A percentile compares a stretch with the other conserved stretches of the same genome.
These are phyloP conservation scores for Metarhizium brunneum DNA, from an alignment of 2,329 filamentous ascomycete genomes.

Conservation along the genomic window DNA sequence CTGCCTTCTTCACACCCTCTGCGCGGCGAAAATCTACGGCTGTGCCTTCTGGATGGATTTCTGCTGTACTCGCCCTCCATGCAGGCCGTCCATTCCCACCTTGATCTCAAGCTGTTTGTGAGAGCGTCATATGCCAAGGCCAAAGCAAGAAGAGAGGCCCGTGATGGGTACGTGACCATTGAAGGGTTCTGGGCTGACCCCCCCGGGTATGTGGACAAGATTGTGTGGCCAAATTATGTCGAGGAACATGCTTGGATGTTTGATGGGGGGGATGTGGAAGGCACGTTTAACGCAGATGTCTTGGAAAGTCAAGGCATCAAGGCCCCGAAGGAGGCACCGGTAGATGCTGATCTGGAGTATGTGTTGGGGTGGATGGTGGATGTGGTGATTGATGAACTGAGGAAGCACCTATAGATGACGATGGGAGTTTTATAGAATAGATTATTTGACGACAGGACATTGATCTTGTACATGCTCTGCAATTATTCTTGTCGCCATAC, in stretches of 20 bases:
- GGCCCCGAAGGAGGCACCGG: conserved; percentile 35
- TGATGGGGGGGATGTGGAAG: conserved; percentile 56
- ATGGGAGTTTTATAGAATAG: background rate
- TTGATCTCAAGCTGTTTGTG: conserved; percentile 74
- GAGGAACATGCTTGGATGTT: conserved; percentile 76
- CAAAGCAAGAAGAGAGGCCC: conserved; percentile 55
- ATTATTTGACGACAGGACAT: too few species aligned
- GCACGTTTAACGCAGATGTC: conserved; percentile 36
- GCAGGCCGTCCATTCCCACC: conserved; percentile 44
- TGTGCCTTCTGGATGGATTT: conserved; percentile 83
- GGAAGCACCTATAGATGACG: conserved; percentile 12
- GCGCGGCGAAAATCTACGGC: conserved; percentile 20
- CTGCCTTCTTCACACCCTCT: conserved; percentile 33
- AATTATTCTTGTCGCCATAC: background rate
- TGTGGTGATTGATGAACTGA: conserved; percentile 41
- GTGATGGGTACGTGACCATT: conserved; percentile 69
- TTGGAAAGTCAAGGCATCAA: conserved; percentile 34
- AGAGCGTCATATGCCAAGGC: conserved; percentile 56
- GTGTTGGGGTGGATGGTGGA: conserved; percentile 62
- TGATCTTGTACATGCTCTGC: background rate
- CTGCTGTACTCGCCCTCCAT: conserved; percentile 60
- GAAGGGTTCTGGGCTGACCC: conserved; percentile 96
- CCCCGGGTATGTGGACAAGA: conserved; percentile 82
- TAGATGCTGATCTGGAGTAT: conserved; percentile 50
- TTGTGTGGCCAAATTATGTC: conserved; percentile 95